Percentiles rank a stretch among this genome's conserved stretches.
phyloP scores from a whole-genome alignment of 1,284 basidiomycete genomes.

The Fomitopsis betulina region DNA sequence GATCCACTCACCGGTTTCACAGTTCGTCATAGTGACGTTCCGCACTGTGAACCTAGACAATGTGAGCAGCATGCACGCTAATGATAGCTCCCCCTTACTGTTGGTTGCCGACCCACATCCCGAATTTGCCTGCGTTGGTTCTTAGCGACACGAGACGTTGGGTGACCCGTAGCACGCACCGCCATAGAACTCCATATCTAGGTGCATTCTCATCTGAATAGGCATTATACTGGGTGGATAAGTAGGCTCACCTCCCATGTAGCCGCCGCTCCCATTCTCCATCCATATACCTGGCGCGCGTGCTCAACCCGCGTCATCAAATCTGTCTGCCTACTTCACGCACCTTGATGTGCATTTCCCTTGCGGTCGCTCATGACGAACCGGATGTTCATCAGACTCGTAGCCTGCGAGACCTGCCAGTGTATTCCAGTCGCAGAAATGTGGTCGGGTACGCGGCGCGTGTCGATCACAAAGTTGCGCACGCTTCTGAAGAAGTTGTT shows the following conservation, averaged over 20 bases:
- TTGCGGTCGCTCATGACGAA: slow-evolving; percentile 57
- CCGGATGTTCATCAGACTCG: slow-evolving; percentile 57
- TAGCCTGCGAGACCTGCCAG: slow-evolving; percentile 78
- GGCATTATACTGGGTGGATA: not conserved
- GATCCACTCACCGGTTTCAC: slow-evolving; percentile 31
- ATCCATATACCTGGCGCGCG: slow-evolving; percentile 55
- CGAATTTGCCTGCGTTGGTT: slow-evolving; percentile 23
- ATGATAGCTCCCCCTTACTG: slow-evolving; percentile 39
- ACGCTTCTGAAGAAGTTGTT: slow-evolving; percentile 69
- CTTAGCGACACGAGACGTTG: not conserved
- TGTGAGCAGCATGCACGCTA: not conserved
- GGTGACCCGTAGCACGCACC: slow-evolving; percentile 33
- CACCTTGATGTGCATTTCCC: slow-evolving; percentile 51
- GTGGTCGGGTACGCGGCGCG: slow-evolving; percentile 44
- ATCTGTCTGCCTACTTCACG: not conserved
- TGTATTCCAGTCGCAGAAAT: slow-evolving; percentile 60
- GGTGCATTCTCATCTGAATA: not conserved
- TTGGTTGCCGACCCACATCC: slow-evolving; percentile 55
- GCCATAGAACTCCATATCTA: slow-evolving; percentile 62
- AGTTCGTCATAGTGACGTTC: slow-evolving; percentile 55
- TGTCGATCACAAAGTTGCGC: slow-evolving; percentile 57
- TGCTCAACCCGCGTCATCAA: not conserved
- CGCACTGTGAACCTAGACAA: slow-evolving; percentile 42
- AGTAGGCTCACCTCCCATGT: slow-evolving; percentile 50
- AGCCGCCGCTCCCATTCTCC: slow-evolving; percentile 74